phyloP scores from a whole-genome alignment of 768 basidiomycete species.

The Fibroporia radiculosa region DNA sequence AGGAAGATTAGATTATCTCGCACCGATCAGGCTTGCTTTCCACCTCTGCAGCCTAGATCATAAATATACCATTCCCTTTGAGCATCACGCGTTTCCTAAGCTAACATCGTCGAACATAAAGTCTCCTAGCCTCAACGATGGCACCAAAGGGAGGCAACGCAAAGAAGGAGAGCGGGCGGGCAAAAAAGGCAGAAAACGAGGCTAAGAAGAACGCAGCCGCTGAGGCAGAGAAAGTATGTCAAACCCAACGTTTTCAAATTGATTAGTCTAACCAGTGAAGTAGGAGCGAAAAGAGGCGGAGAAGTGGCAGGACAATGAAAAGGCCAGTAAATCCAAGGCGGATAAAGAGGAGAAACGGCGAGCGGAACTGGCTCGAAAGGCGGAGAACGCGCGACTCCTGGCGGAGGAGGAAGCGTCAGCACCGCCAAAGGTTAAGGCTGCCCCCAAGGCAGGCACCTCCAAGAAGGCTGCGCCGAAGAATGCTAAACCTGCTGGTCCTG shows the following conservation, averaged over 20 bases:
- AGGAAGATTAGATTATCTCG: too few species aligned
- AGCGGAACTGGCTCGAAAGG: conserved; percentile 79
- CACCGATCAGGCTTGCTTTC: too few species aligned
- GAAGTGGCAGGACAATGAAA: conserved; percentile 61
- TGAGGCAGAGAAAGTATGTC: conserved; percentile 49
- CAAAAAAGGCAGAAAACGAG: conserved; percentile 91
- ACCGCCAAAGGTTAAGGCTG: conserved; percentile 50
- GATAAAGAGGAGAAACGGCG: conserved; percentile 77
- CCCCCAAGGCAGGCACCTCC: conserved; percentile 59
- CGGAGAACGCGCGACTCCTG: conserved; percentile 75
- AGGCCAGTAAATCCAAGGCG: conserved; percentile 57
- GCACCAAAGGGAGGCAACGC: conserved; percentile 83
- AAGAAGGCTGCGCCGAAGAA: conserved; percentile 43
- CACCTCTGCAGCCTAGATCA: too few species aligned
- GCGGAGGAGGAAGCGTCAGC: conserved; percentile 78
- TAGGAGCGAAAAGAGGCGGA: conserved; percentile 70
- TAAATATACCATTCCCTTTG: too few species aligned
- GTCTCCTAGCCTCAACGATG: conserved; percentile 50
- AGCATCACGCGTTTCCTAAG: too few species aligned
- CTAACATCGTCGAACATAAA: too few species aligned
- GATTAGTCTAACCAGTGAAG: background rate
- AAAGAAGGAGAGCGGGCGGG: conserved; percentile 86
- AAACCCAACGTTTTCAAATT: background rate
- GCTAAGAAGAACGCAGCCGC: conserved; percentile 65
- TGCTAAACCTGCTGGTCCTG: conserved; percentile 65